Conservation (phyloP, 148 eudicot genomes). For the Vaccinium corymbosum region DNA sequence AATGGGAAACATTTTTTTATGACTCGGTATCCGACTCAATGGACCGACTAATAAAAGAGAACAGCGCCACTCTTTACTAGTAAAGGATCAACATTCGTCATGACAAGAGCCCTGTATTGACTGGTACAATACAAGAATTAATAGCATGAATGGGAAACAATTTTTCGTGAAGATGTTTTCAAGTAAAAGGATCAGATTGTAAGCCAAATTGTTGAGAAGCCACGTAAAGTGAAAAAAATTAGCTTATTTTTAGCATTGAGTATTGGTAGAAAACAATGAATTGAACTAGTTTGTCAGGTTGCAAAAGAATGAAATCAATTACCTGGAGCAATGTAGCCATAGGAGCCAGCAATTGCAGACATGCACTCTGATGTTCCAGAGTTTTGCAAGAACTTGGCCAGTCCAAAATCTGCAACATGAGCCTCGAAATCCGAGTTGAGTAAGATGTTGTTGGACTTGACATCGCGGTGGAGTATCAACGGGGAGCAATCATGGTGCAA, state of each 20-base stretch:
- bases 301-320: background rate
- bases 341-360: conserved; percentile 71
- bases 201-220: background rate
- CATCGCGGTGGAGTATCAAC: conserved; percentile 55
- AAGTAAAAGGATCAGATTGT: background rate
- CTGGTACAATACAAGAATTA: background rate
- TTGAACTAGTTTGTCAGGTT: background rate
- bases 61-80: background rate
- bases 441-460: conserved; percentile 61
- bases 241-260: background rate
- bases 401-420: conserved; percentile 67
- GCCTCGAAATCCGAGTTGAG: conserved; percentile 60
- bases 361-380: conserved; percentile 53
- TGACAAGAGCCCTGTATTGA: background rate
- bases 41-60: background rate
- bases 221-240: background rate
- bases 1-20: background rate
- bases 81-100: background rate
- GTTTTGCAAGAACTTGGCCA: conserved; percentile 58
- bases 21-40: background rate
- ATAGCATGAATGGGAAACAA: background rate
- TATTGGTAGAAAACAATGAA: background rate
- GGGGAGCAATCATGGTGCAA: conserved; percentile 70
- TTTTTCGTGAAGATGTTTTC: background rate
- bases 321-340: conserved; percentile 78